A percentile compares a stretch with the other conserved stretches of the same genome.
phyloP scores from a whole-genome alignment of 441 rosid species.

The Jatropha podagrica region DNA sequence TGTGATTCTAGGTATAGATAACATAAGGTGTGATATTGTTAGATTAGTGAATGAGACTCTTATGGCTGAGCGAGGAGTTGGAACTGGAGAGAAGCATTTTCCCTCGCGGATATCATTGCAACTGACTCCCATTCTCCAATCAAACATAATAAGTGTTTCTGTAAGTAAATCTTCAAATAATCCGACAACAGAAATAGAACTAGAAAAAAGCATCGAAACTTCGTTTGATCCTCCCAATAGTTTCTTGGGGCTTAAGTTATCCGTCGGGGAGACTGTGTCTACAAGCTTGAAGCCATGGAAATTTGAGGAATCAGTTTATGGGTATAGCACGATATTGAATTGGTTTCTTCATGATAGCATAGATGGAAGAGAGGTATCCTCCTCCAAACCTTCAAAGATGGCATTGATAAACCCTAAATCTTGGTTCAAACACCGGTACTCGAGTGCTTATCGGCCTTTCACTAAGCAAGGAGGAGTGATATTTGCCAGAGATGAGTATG shows the following conservation, averaged over 20 bases:
- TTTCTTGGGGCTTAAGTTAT: conserved; percentile 57
- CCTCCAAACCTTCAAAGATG: conserved; percentile 66
- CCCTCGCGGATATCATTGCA: conserved; percentile 73
- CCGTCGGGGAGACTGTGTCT: conserved; percentile 58
- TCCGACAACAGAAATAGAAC: conserved; percentile 47
- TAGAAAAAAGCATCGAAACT: conserved; percentile 52
- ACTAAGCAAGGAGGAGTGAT: conserved; percentile 81
- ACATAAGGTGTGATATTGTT: conserved; percentile 71
- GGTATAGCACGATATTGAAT: conserved; percentile 56
- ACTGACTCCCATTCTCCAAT: conserved; percentile 65
- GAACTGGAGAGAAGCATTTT: conserved; percentile 72
- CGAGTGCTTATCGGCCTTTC: conserved; percentile 71
- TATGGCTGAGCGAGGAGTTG: conserved; percentile 61
- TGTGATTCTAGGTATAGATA: conserved; percentile 63
- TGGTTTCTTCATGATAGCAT: conserved; percentile 83
- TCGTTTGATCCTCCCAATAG: conserved; percentile 69
- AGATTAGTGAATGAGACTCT: conserved; percentile 55
- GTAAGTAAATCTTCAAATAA: conserved; percentile 74
- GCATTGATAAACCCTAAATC: conserved; percentile 65
- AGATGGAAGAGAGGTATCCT: conserved; percentile 79
- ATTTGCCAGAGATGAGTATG: conserved; percentile 81
- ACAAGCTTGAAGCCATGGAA: conserved; percentile 80
- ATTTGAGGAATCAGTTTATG: conserved; percentile 69
- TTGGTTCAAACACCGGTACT: conserved; percentile 79
- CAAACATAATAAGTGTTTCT: conserved; percentile 68